phyloP scores from a whole-genome alignment of 1,139 yeast genomes.

The Magnusiomyces paraingens region DNA sequence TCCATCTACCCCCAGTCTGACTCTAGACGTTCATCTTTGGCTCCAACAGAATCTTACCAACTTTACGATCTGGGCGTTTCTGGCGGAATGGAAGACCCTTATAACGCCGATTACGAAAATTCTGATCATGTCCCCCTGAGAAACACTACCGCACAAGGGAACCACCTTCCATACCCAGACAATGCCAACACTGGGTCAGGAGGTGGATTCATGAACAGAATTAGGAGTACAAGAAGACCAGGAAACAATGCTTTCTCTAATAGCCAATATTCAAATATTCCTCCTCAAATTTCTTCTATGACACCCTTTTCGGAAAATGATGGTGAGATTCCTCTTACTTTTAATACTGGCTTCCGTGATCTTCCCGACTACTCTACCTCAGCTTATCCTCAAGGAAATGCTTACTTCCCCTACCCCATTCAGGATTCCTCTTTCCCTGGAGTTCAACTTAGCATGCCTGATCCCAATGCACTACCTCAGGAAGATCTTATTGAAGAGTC shows the following conservation, averaged over 20 bases:
- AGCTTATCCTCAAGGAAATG: not conserved
- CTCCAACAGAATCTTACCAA: not conserved
- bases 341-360: not conserved
- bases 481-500: constrained; percentile 20
- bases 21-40: constrained; percentile 1
- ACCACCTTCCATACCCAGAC: constrained; percentile 3
- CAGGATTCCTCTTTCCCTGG: constrained; percentile 8
- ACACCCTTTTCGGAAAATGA: not conserved
- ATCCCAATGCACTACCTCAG: constrained; percentile 9
- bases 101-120: constrained; percentile 1
- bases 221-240: not conserved
- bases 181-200: not conserved
- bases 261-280: not conserved
- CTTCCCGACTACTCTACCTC: not conserved
- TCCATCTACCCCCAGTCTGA: not conserved
- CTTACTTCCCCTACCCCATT: constrained; percentile 11
- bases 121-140: constrained; percentile 3
- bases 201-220: not conserved
- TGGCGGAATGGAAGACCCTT: not conserved
- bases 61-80: not conserved
- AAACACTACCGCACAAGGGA: not conserved
- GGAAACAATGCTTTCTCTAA: too few species aligned
- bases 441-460: constrained; percentile 16
- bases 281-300: not conserved
- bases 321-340: not conserved